Conservation (phyloP, 768 basidiomycete species). For the Mrakia frigida region DNA sequence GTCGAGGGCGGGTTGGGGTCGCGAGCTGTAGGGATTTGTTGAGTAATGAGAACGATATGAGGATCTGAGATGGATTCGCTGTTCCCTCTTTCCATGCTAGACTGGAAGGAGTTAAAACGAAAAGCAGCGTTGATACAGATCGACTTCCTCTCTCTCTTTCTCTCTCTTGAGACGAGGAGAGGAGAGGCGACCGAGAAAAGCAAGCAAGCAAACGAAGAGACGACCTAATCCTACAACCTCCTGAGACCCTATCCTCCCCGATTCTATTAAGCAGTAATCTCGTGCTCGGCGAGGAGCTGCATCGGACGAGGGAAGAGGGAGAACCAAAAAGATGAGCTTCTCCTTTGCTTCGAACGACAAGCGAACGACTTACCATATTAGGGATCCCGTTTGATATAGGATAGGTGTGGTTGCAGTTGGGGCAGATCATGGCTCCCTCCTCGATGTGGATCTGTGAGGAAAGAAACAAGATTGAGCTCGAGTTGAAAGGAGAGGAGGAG, state of each 20-base stretch:
- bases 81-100: no score
- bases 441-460: constrained; percentile 71
- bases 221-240: background rate
- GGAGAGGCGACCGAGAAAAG: background rate
- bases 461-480: background rate
- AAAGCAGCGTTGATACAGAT: no score
- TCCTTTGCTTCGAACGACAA: background rate
- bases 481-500: background rate
- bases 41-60: no score
- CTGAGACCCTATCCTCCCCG: no score
- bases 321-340: background rate
- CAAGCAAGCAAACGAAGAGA: background rate
- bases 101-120: no score
- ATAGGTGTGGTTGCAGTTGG: constrained; percentile 83
- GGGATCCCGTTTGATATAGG: constrained; percentile 90
- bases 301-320: background rate
- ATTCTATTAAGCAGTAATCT: constrained; percentile 9
- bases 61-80: no score
- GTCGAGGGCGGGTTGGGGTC: no score
- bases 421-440: constrained; percentile 89
- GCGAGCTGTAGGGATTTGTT: no score
- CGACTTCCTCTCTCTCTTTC: background rate
- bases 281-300: constrained; percentile 29
- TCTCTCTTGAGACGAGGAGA: background rate
- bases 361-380: constrained; percentile 74